Base-by-base conservation (phyloP, 352 stramenopile genomes). In the Phytophthora foliorum region DNA sequence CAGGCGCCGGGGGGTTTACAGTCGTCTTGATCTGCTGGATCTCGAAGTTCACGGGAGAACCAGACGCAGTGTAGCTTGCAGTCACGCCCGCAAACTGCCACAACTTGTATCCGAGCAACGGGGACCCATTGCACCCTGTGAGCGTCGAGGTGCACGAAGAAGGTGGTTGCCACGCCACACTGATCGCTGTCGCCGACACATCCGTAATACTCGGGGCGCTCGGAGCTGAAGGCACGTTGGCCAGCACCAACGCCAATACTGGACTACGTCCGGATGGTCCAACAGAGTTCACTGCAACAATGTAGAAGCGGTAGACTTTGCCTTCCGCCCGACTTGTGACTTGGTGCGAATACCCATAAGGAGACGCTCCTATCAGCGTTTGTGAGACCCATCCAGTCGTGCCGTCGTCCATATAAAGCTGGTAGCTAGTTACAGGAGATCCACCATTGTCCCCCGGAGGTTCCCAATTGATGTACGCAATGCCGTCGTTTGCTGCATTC, bases 381-480 rank as follows among this genome's bases (percentile, higher is more conserved):
- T 90, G 69, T 44, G 72, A 65, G 0, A 72, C 59, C 81, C 87
- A 93, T 0, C 70, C 74, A 11, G 25, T 59, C 16, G 67, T 75
- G 50, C 88, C 82, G 31, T 84, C 72, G 41, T 97, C 89, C 78
- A 98, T 96, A 63, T 90, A 99, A 19, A 99, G 73, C 67, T 98
- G 86, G 72, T 98, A 99, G 46, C 78, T 84, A 8, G 81, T 97
- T 29, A 99, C 90, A 19, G 92, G 78, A 6, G 92, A 92, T 27
- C 97, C 97, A 2, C 96, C 96, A 50, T 99, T 99, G 72, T 99
- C 93, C 6, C 84, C 62, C 14, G 97, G 95, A 21, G 92, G 78
- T 31, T 75, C 56, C 96, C 96, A 99, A 52, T 93, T 87, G 4
- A 95, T 63, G 21, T 80, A 77, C 2, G 88, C 80, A 34, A 86